Conservation (phyloP, 306 rosid genomes). For the apple (Malus domestica) region DNA sequence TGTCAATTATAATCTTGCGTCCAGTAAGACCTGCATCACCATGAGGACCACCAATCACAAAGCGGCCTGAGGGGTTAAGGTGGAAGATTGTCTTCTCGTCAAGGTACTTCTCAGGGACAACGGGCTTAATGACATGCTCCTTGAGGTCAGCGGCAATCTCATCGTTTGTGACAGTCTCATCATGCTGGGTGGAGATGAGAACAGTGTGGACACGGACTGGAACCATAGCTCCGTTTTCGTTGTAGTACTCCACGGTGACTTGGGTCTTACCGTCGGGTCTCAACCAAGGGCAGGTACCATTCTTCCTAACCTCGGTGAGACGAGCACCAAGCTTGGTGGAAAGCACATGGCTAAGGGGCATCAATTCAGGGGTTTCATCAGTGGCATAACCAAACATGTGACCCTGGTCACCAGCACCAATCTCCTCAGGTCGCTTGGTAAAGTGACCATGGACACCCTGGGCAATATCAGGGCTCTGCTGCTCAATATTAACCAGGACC, state of each 20-base stretch:
- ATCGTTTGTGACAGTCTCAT: constrained; percentile 88
- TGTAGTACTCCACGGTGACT: constrained; percentile 88
- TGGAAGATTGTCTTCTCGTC: constrained; percentile 98
- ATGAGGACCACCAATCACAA: constrained; percentile 97
- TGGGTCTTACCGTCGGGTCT: constrained; percentile 99
- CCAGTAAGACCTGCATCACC: constrained; percentile 99
- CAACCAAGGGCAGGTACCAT: constrained; percentile 89
- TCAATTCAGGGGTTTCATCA: constrained; percentile 89
- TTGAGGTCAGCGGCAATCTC: constrained; percentile 95
- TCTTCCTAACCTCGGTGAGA: constrained; percentile 94
- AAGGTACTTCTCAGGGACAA: constrained; percentile 89
- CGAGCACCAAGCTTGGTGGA: constrained; percentile 93
- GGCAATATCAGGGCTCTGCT: constrained; percentile 99
- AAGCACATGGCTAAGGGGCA: constrained; percentile 97
- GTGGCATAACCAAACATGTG: constrained; percentile 99
- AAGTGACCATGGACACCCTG: constrained; percentile 99
- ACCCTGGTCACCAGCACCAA: constrained; percentile 99
- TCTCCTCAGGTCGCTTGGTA: constrained; percentile 98
- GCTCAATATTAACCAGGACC: constrained; percentile 98
- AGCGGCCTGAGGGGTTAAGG: constrained; percentile 99
- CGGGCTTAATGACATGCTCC: constrained; percentile 96
- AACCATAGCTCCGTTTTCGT: constrained; percentile 91
- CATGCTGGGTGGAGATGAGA: constrained; percentile 97
- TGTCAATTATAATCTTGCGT: constrained; percentile 93
- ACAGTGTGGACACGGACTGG: constrained; percentile 97